Base-by-base conservation (phyloP, 2,329 filamentous ascomycete species). In the Mycosphaerelloides madeirae region DNA sequence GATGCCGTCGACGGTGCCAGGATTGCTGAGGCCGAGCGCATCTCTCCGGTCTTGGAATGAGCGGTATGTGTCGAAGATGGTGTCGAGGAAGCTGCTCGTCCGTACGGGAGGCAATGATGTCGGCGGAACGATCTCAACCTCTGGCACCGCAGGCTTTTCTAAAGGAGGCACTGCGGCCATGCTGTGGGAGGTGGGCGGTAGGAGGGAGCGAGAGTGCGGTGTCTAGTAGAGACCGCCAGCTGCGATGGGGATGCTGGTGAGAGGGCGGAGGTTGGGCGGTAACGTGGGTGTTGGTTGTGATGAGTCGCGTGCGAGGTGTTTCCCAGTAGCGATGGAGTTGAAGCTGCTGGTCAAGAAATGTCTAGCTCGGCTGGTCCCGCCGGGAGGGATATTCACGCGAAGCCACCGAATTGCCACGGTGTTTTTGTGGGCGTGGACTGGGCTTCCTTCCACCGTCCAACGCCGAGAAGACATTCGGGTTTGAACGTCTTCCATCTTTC, bases 1-100 rank as follows among this genome's bases (percentile, higher is more conserved):
- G 67, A 95, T 83, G 64, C 83, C 83, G 71, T 98, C 93, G 57
- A 96, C 83, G 41, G 86, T 90, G 61, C 93, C 93, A 31, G 93
- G 93, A 71, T 97, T 97, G 57, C 84, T 78, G 58, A 98, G 77
- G 52, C 90, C 91, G 55, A 98, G 79, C 70, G 86, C 85, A 59
- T 83, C 85, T 75, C 93, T 85, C 72, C 87, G 82, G 60, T 93
- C 86, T 52, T 84, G 84, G 67, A 97, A 94, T 42, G 83, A 80
- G 61, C 76, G 79, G 72, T 93, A 85, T 69, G 81, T 83, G 76
- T 95, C 85, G 39, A 60, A 49, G 20, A 67, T 42, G 38, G 54
- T 54, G 44, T 62, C 62, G 38, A 62, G 46, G 48, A 61, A 43
- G 52, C 48, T 52, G 40, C 54, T 56, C n/a, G 57, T 59, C 38